A percentile compares a stretch with the other conserved stretches of the same genome.
Evolutionary conservation across 345 rosid genomes (phyloP).

Genomic region (Eucalyptus regnans): DNA sequence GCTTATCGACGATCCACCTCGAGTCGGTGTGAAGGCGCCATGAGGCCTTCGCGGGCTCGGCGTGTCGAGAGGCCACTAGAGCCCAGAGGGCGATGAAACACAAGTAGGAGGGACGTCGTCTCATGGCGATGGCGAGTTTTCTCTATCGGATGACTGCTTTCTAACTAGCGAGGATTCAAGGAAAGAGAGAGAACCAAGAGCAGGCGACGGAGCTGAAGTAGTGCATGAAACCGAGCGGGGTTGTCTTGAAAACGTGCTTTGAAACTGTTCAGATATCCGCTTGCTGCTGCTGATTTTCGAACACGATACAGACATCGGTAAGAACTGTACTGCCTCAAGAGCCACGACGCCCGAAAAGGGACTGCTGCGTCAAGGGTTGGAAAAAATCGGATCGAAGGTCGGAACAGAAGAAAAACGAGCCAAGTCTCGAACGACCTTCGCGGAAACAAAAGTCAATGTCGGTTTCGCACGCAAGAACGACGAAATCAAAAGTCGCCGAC

Average conservation of each 20-base stretch:
- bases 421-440: not conserved
- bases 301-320: not conserved
- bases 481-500: not conserved
- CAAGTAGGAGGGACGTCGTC: not conserved
- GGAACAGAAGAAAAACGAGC: not conserved
- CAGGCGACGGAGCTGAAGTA: not conserved
- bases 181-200: not conserved
- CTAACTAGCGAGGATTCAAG: not conserved
- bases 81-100: not conserved
- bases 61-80: not conserved
- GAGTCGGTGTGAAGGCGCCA: not conserved
- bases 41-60: not conserved
- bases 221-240: not conserved
- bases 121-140: not conserved
- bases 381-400: not conserved
- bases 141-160: not conserved
- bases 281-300: not conserved
- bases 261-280: not conserved
- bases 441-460: not conserved
- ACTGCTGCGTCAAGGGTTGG: not conserved
- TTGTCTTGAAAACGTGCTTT: not conserved
- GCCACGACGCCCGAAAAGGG: not conserved
- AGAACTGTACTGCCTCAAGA: not conserved
- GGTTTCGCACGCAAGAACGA: not conserved
- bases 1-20: not conserved